These are phyloP conservation scores for Salix exigua DNA, from an alignment of 345 rosid species.

Conservation along the genomic window DNA sequence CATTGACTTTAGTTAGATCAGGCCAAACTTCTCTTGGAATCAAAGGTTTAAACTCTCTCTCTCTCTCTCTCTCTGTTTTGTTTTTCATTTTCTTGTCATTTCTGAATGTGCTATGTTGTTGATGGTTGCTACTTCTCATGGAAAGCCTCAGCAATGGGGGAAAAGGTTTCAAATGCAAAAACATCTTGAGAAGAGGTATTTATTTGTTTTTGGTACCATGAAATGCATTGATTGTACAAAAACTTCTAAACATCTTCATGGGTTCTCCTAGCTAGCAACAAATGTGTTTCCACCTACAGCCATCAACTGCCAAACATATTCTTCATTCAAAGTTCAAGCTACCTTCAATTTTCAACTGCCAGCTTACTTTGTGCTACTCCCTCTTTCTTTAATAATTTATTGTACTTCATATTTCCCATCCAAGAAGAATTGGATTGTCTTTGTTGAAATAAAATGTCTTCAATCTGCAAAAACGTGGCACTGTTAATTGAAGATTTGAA, in stretches of 20 bases:
- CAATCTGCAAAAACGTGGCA: no score
- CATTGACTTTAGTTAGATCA: conserved; percentile 46
- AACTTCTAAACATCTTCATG: neutral
- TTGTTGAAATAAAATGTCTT: no score
- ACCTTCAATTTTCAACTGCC: no score
- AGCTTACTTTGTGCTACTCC: no score
- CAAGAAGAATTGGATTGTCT: no score
- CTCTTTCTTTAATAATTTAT: no score
- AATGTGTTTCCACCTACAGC: no score
- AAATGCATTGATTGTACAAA: neutral
- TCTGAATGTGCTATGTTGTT: neutral
- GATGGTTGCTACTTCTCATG: conserved; percentile 29
- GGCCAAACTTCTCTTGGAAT: conserved; percentile 95
- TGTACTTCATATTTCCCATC: no score
- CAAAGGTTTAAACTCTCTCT: conserved; percentile 41
- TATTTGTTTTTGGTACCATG: neutral
- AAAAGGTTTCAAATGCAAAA: conserved; percentile 91
- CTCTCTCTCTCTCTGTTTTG: no score
- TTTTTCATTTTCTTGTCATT: neutral
- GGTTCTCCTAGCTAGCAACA: no score
- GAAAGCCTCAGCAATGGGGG: conserved; percentile 30
- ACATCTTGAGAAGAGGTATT: conserved; percentile 88
- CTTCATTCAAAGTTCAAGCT: neutral
- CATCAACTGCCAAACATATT: no score
- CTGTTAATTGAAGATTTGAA: no score